Conservation (phyloP, 768 basidiomycete species). For the Naematelia aurantialba region DNA sequence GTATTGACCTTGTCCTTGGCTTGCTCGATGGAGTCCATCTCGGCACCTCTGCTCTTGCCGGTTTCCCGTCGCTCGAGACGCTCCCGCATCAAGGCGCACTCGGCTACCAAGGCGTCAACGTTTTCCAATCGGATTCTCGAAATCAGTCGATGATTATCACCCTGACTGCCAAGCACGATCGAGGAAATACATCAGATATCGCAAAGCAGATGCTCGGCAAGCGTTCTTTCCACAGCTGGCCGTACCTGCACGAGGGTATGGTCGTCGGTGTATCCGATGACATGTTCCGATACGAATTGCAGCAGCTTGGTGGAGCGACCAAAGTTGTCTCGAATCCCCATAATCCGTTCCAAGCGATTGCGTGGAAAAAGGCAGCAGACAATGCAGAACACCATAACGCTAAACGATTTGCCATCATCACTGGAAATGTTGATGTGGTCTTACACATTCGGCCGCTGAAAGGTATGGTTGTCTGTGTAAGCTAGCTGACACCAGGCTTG, state of each 20-base stretch:
- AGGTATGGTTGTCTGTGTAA: slow-evolving; percentile 55
- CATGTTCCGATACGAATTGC: slow-evolving; percentile 73
- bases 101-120: slow-evolving; percentile 83
- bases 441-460: slow-evolving; percentile 87
- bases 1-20: slow-evolving; percentile 78
- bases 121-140: slow-evolving; percentile 82
- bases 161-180: slow-evolving; percentile 71
- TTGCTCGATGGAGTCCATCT: slow-evolving; percentile 83
- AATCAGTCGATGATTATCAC: slow-evolving; percentile 93
- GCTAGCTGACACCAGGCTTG: slow-evolving; percentile 59
- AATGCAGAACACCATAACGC: slow-evolving; percentile 79
- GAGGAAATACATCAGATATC: slow-evolving; percentile 65
- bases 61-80: slow-evolving; percentile 92
- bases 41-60: slow-evolving; percentile 79
- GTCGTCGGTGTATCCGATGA: slow-evolving; percentile 83
- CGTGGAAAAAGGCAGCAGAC: slow-evolving; percentile 79
- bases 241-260: slow-evolving; percentile 86
- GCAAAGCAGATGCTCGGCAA: slow-evolving; percentile 72
- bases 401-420: slow-evolving; percentile 81
- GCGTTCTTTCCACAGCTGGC: slow-evolving; percentile 81
- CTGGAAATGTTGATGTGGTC: slow-evolving; percentile 72
- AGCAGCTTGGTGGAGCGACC: slow-evolving; percentile 46
- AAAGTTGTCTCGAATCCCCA: slow-evolving; percentile 67
- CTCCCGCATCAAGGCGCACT: slow-evolving; percentile 72
- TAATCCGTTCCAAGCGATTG: slow-evolving; percentile 60